These are phyloP conservation scores for Dalechampia spathulata DNA, from an alignment of 441 rosid genomes.

Conservation along the genomic window DNA sequence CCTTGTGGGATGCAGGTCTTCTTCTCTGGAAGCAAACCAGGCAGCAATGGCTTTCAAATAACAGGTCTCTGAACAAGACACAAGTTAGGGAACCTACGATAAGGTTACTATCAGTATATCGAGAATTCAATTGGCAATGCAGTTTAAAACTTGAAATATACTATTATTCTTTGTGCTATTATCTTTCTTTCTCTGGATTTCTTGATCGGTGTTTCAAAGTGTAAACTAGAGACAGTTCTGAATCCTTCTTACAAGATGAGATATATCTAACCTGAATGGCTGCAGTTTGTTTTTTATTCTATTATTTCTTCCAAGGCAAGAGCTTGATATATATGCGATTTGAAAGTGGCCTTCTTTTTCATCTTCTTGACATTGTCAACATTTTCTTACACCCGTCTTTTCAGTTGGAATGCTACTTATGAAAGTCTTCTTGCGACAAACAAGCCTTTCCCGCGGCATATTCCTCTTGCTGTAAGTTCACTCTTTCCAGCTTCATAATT, in stretches of 20 bases:
- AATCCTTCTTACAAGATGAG: background rate
- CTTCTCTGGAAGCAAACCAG: slow-evolving; percentile 71
- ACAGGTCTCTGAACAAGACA: slow-evolving; percentile 25
- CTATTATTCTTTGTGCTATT: background rate
- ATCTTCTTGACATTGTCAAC: too few species aligned
- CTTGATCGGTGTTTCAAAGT: background rate
- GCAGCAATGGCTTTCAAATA: slow-evolving; percentile 69
- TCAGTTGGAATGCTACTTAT: slow-evolving; percentile 64
- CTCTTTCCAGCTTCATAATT: background rate
- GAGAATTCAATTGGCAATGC: too few species aligned
- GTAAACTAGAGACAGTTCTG: too few species aligned
- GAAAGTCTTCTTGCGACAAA: slow-evolving; percentile 50
- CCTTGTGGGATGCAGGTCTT: slow-evolving; percentile 34
- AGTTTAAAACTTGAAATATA: background rate
- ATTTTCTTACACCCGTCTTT: background rate
- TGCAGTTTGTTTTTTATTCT: background rate
- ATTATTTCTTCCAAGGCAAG: background rate
- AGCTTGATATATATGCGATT: background rate
- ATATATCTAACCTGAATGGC: background rate
- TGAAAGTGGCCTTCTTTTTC: background rate
- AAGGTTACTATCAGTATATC: too few species aligned
- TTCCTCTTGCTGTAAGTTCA: slow-evolving; percentile 66
- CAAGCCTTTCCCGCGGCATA: slow-evolving; percentile 43
- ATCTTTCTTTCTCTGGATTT: background rate
- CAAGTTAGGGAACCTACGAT: slow-evolving; percentile 51